A percentile compares a stretch with the other conserved stretches of the same genome.
Conservation (phyloP, 2,329 filamentous ascomycete species). For the Neoscytalidium dimidiatum region DNA sequence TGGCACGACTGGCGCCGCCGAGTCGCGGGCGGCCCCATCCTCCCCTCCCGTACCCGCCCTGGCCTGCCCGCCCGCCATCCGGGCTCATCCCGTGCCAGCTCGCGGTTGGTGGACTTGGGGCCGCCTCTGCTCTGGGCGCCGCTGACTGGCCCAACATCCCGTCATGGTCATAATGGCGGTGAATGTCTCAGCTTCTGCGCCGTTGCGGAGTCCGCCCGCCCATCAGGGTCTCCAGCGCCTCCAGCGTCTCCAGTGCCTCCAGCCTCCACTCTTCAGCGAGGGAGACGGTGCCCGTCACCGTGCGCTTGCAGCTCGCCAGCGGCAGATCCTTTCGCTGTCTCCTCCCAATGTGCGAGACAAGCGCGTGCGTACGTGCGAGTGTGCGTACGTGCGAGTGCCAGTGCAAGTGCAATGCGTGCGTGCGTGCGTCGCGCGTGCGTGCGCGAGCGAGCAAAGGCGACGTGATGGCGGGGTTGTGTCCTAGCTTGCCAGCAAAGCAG, state of each 20-base stretch:
- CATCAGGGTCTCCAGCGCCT: conserved; percentile 17
- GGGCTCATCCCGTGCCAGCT: conserved; percentile 1
- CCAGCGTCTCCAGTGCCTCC: no score
- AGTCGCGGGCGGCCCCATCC: conserved; percentile 5
- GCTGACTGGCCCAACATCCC: not conserved
- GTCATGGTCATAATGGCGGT: conserved; percentile 15
- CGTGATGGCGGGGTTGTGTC: conserved; percentile 10
- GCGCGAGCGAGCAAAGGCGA: conserved; percentile 5
- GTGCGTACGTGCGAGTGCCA: no score
- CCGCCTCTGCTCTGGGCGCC: not conserved
- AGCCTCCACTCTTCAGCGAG: not conserved
- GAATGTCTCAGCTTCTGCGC: conserved; percentile 17
- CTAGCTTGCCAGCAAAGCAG: conserved; percentile 15
- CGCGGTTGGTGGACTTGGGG: not conserved
- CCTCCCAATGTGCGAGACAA: conserved; percentile 11
- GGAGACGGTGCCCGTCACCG: conserved; percentile 12
- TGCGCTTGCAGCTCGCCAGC: conserved; percentile 10
- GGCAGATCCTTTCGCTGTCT: conserved; percentile 14
- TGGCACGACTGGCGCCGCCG: not conserved
- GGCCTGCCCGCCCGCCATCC: not conserved
- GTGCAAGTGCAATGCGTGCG: no score
- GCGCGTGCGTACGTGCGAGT: not conserved
- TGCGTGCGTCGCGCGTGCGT: conserved; percentile 1
- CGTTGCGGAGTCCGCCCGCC: conserved; percentile 9
- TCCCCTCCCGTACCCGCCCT: conserved; percentile 7